Base-by-base conservation (phyloP, 1,284 basidiomycete species). In the Phylloboletellus chloephorus region DNA sequence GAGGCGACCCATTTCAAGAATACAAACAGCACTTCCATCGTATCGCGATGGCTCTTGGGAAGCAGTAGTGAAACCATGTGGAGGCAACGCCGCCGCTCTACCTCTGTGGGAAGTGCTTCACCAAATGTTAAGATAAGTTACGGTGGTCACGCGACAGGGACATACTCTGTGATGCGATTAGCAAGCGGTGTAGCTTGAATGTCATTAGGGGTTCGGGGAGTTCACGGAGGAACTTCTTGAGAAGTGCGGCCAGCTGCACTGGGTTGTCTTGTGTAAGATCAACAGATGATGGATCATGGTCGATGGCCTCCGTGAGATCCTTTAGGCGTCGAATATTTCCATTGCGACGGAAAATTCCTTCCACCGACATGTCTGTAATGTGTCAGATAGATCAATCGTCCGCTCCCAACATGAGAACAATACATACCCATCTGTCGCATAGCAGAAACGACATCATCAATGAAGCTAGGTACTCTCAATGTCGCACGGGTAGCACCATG, bases 1-100 rank as follows among this genome's bases (percentile, higher is more conserved):
- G 92, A 95, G 5, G 95, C 95, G 2, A 99, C 95, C 96, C 96
- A 99, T 65, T 96, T 95, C 52, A 99, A 74, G 70, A 99, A 99
- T 13, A 97, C 93, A 59, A 97, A 98, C 31, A 99, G 70, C 34
- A 97, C 92, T 66, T 99, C 95, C 79, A 97, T 82, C 19, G 94
- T 97, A 64, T 99, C 96, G 48, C 96, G 82, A 61, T 99, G 92
- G 42, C 81, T 78, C 66, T 90, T 93, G 11, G 95, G 96, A 53
- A 98, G 71, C 3, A 98, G 72, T 43, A 95, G 72, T 33, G 85
- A 84, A 12, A 96, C 73, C 54, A 96, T 76, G 64, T 97, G 94
- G 36, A 98, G 72, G 56, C 88, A 78, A 36, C 89, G 81, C 52
- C 76, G 80, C 35, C 92, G 81, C 40, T 97, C 92, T 25, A 76